Conservation (phyloP, 2,329 filamentous ascomycete species). For the Ascochyta rabiei region DNA sequence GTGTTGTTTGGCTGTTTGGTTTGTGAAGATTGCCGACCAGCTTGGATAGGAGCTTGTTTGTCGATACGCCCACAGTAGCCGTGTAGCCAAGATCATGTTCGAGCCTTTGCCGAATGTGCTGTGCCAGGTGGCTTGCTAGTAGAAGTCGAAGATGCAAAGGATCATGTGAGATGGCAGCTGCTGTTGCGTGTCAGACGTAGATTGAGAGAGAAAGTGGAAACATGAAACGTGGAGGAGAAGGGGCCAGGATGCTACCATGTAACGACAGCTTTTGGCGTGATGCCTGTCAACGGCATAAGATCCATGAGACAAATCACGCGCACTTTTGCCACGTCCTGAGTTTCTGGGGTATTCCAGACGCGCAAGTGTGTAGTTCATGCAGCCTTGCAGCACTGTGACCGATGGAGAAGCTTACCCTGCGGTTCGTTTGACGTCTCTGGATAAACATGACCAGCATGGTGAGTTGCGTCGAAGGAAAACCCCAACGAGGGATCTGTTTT, state of each 20-base stretch:
- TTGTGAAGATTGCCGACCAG: constrained; percentile 84
- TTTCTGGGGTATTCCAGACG: constrained; percentile 8
- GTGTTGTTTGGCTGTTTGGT: constrained; percentile 83
- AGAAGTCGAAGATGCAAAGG: constrained; percentile 66
- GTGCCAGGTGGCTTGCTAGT: constrained; percentile 81
- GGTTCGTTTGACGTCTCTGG: constrained; percentile 44
- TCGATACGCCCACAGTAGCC: constrained; percentile 84
- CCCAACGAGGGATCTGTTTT: constrained; percentile 76
- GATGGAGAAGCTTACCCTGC: constrained; percentile 28
- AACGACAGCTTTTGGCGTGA: not conserved
- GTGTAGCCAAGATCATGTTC: constrained; percentile 83
- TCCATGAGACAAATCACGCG: not conserved
- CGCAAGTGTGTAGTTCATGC: constrained; percentile 5
- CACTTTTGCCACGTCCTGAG: constrained; percentile 1
- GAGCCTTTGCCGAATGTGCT: constrained; percentile 72
- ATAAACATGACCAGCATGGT: constrained; percentile 68
- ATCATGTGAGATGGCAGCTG: constrained; percentile 17
- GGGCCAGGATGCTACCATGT: not conserved
- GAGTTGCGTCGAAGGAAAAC: constrained; percentile 77
- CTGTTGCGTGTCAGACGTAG: not conserved
- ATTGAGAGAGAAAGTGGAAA: constrained; percentile 1
- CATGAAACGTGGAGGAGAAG: constrained; percentile 5
- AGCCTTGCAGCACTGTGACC: not conserved
- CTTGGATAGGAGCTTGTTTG: constrained; percentile 85
- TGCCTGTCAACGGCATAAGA: not conserved